Evolutionary conservation across 2,329 filamentous ascomycete genomes (phyloP), one percentile per base, ranked within the genome.

Genomic region (Endoconidiophora laricicola): DNA sequence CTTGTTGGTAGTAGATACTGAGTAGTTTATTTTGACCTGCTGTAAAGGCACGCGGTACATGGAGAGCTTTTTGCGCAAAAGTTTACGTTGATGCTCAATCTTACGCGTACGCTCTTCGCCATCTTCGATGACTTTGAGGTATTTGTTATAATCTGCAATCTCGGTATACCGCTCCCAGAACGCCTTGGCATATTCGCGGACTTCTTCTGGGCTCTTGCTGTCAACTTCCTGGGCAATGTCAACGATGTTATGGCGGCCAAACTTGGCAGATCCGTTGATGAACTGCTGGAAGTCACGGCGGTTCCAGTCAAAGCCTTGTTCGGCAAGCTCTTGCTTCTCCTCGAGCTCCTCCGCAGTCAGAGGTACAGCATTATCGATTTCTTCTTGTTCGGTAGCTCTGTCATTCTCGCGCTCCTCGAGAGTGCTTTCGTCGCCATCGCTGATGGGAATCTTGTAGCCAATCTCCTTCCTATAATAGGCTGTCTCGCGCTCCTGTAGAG

Each of bases 1-100:
- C 71, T 98, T 98, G 76, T 98, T 98, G 7, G 93, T 98, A 2
- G 91, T 98, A 5, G 87, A 94, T 24, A 98, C 91, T 0, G 88
- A 94, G 66, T 98, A 98, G 68, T 94, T 96, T 69, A 98, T 87
- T 71, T 94, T 94, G 60, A 98, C 79, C 65, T 98, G 91, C 64
- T 98, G 91, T 14, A 98, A 74, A 22, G 91, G 93, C 46, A 96
- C 90, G n/a, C 91, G 83, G 63, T 94, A 96, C 71, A 91, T 86
- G 58, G 81, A 76, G 75, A 98, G 84, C 76, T 98, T 98, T 75
- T 88, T 93, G 55, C 82, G 79, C 50, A 98, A 74, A 70, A 96
- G 82, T 66, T 93, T 90, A 55, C 86, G 83, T 64, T 96, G 90
- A 62, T 94, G 84, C 57, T 91, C 85, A 53, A 90, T 85, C 65